phyloP scores from a whole-genome alignment of 1,139 yeast genomes.

The Diutina mesorugosa region DNA sequence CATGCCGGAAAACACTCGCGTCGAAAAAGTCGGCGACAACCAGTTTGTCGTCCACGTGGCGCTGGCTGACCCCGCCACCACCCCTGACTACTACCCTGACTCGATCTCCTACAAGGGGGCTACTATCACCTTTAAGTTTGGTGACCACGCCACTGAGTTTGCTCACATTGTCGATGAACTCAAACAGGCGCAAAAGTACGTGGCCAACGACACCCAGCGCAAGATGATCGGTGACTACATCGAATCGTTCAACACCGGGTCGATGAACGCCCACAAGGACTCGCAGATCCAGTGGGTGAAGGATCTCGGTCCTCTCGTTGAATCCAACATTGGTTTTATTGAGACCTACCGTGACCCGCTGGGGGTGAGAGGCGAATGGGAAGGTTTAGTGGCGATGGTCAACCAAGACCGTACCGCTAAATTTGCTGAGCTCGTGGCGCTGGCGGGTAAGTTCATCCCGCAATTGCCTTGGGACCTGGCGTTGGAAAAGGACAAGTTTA shows the following conservation, averaged over 20 bases:
- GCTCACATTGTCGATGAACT: conserved; percentile 42
- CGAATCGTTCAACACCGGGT: conserved; percentile 66
- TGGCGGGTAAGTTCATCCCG: conserved; percentile 52
- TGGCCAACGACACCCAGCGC: conserved; percentile 61
- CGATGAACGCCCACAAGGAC: conserved; percentile 73
- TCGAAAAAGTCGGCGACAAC: conserved; percentile 33
- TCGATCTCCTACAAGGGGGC: conserved; percentile 15
- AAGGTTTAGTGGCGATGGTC: conserved; percentile 85
- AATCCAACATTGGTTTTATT: conserved; percentile 79
- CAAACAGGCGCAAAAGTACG: conserved; percentile 42
- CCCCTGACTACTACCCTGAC: conserved; percentile 28
- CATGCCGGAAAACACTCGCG: conserved; percentile 76
- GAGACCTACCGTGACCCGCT: conserved; percentile 89
- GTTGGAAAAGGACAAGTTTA: conserved; percentile 73
- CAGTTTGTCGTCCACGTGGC: conserved; percentile 50
- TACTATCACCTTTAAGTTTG: conserved; percentile 45
- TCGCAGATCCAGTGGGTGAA: conserved; percentile 84
- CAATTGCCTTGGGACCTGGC: conserved; percentile 66
- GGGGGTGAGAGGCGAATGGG: conserved; percentile 92
- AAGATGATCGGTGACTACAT: conserved; percentile 55
- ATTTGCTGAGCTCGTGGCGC: conserved; percentile 53
- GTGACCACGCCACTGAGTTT: conserved; percentile 66
- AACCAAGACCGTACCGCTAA: conserved; percentile 77
- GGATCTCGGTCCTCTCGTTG: conserved; percentile 73
- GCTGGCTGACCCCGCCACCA: conserved; percentile 34